Evolutionary conservation across 2,329 filamentous ascomycete genomes (phyloP).

Genomic region (Ophiosphaerella herpotricha): DNA sequence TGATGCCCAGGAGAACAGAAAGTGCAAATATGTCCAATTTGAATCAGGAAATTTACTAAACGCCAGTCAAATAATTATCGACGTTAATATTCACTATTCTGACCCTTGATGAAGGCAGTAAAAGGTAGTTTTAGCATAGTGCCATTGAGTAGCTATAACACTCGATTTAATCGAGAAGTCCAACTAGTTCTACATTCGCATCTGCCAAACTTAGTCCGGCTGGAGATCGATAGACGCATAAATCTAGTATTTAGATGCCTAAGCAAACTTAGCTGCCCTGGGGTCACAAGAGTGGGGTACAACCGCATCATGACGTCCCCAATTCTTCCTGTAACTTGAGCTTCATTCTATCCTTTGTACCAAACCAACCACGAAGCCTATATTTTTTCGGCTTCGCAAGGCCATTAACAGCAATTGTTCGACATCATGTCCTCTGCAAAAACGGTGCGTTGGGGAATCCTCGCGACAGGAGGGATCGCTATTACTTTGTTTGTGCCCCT

Average conservation of each 20-base stretch:
- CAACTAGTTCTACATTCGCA: no score
- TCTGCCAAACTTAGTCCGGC: no score
- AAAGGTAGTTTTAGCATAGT: no score
- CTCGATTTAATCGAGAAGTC: no score
- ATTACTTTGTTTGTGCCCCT: constrained; percentile 47
- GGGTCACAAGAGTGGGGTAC: constrained; percentile 23
- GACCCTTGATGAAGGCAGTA: no score
- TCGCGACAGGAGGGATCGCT: constrained; percentile 56
- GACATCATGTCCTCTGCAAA: constrained; percentile 40
- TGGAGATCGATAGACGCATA: constrained; percentile 24
- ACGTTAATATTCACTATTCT: no score
- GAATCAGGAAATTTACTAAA: no score
- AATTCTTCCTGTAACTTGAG: background rate
- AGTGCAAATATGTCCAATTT: no score
- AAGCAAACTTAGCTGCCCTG: constrained; percentile 19
- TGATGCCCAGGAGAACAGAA: no score
- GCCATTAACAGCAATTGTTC: background rate
- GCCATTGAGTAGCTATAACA: no score
- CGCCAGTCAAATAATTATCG: no score
- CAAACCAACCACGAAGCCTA: background rate
- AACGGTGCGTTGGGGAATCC: constrained; percentile 52
- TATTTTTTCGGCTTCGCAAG: background rate
- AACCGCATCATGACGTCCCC: constrained; percentile 15
- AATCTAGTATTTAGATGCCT: constrained; percentile 16
- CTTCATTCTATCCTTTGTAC: constrained; percentile 1